Conservation (phyloP, 2,329 filamentous ascomycete species). For the Penicillium decumbens region DNA sequence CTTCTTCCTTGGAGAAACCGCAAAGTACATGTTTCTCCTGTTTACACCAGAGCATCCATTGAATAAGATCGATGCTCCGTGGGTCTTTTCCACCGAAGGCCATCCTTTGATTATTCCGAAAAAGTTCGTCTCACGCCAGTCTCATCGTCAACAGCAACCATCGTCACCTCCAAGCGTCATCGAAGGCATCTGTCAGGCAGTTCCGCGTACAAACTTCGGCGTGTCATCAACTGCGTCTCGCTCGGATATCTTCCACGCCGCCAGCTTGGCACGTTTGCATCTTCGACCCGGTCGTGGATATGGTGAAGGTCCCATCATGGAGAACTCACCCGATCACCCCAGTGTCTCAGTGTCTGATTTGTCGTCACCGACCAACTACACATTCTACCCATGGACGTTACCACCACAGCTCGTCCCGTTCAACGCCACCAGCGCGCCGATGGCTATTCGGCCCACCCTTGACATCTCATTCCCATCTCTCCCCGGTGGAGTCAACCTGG, state of each 20-base stretch:
- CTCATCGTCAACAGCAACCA: conserved; percentile 10
- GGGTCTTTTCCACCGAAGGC: conserved; percentile 93
- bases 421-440: conserved; percentile 71
- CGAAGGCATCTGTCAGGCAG: conserved; percentile 61
- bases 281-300: conserved; percentile 59
- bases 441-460: conserved; percentile 67
- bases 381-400: conserved; percentile 89
- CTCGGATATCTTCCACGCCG: conserved; percentile 80
- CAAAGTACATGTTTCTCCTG: conserved; percentile 90
- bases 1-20: conserved; percentile 94
- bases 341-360: conserved; percentile 53
- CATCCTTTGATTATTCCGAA: conserved; percentile 83
- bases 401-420: conserved; percentile 68
- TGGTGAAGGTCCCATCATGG: conserved; percentile 53
- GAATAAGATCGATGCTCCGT: conserved; percentile 78
- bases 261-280: conserved; percentile 76
- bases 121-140: conserved; percentile 24
- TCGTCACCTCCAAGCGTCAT: conserved; percentile 9
- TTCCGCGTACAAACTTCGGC: conserved; percentile 59
- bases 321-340: conserved; percentile 53
- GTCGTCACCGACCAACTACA: conserved; percentile 67
- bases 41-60: conserved; percentile 83
- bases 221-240: conserved; percentile 76
- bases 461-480: conserved; percentile 62
- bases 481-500: conserved; percentile 44